A percentile compares a stretch with the other conserved stretches of the same genome.
Evolutionary conservation across 139 green algal species (phyloP).

Genomic region (Diplosphaera chodatii): DNA sequence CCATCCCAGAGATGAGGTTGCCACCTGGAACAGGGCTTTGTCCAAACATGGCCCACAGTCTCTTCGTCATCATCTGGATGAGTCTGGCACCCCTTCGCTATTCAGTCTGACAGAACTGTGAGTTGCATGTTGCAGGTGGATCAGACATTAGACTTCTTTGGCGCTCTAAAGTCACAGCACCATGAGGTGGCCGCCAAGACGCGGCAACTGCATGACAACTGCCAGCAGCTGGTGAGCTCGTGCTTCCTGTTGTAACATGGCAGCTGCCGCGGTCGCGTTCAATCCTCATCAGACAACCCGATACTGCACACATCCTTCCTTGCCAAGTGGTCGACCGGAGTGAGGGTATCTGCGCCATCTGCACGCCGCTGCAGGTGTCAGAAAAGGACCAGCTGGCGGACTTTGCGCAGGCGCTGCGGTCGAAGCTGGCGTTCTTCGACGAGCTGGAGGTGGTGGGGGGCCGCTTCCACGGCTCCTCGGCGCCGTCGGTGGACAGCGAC

Average conservation of each 20-base stretch:
- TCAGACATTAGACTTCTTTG: constrained; percentile 51
- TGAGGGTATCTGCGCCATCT: too few species aligned
- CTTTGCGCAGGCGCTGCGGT: constrained; percentile 62
- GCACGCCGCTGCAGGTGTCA: constrained; percentile 9
- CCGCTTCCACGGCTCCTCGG: constrained; percentile 51
- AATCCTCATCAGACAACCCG: too few species aligned
- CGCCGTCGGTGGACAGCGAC: constrained; percentile 42
- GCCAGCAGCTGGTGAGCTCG: constrained; percentile 45
- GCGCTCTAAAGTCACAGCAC: constrained; percentile 56
- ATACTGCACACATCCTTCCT: too few species aligned
- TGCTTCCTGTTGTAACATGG: neutral
- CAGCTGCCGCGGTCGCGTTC: too few species aligned
- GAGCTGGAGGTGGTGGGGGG: constrained; percentile 80
- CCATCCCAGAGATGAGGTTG: neutral
- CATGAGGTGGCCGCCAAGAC: constrained; percentile 47
- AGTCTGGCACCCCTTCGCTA: too few species aligned
- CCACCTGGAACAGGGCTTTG: too few species aligned
- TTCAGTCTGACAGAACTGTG: too few species aligned
- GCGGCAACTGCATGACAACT: constrained; percentile 45
- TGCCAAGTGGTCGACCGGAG: too few species aligned
- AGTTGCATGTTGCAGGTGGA: constrained; percentile 46
- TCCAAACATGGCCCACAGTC: too few species aligned
- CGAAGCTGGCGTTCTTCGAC: constrained; percentile 87
- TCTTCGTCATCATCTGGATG: too few species aligned
- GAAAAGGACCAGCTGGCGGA: constrained; percentile 65